phyloP scores from a whole-genome alignment of 2,329 filamentous ascomycete species.

The Colletotrichum sp. region DNA sequence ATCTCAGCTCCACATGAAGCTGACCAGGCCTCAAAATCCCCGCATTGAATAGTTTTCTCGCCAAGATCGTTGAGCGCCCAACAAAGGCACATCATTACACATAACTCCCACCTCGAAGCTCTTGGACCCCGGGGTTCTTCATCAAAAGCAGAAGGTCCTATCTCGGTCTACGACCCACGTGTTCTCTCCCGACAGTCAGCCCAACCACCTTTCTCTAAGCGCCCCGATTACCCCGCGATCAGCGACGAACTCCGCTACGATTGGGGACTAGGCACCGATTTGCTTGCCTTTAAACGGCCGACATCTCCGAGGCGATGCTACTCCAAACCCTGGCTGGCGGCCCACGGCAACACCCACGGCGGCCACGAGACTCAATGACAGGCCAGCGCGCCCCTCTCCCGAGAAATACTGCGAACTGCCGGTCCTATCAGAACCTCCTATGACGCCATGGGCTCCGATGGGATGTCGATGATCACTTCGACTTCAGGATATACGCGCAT shows the following conservation, averaged over 20 bases:
- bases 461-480: neutral
- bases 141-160: constrained; percentile 5
- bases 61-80: constrained; percentile 1
- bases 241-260: neutral
- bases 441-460: neutral
- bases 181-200: neutral
- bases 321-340: neutral
- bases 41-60: neutral
- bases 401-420: constrained; percentile 3
- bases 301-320: neutral
- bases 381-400: neutral
- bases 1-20: neutral
- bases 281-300: constrained; percentile 4
- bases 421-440: neutral
- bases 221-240: constrained; percentile 13
- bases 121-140: neutral
- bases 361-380: neutral
- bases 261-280: neutral
- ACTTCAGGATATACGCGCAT: neutral
- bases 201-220: neutral
- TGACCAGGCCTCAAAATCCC: neutral
- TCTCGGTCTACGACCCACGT: neutral
- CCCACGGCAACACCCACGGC: neutral
- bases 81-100: neutral
- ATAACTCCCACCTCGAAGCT: neutral